Conservation (phyloP, 2,329 filamentous ascomycete genomes). For the Pseudogymnoascus sp. region DNA sequence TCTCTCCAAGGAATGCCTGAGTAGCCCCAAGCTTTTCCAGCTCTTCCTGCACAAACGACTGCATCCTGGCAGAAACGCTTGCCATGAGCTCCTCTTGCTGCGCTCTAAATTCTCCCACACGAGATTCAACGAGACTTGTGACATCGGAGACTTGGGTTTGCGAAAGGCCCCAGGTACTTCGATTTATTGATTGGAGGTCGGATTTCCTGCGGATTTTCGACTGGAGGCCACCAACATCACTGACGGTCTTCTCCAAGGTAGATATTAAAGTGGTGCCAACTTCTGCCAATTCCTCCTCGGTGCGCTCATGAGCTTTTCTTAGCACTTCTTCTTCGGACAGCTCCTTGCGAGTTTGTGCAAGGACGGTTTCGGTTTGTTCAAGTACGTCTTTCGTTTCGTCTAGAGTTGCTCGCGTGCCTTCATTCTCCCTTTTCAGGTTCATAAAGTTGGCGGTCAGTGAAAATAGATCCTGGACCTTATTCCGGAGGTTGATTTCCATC, state of each 20-base stretch:
- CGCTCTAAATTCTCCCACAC: constrained; percentile 62
- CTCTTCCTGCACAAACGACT: constrained; percentile 67
- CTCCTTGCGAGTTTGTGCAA: constrained; percentile 66
- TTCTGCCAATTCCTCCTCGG: constrained; percentile 66
- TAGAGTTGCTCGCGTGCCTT: constrained; percentile 61
- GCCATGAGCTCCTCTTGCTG: constrained; percentile 66
- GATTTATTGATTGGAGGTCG: constrained; percentile 72
- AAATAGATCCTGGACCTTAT: constrained; percentile 91
- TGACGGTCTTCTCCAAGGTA: constrained; percentile 68
- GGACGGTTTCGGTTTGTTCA: constrained; percentile 78
- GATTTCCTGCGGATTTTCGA: constrained; percentile 82
- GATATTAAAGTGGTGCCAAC: constrained; percentile 70
- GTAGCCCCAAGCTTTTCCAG: constrained; percentile 62
- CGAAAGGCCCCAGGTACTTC: constrained; percentile 68
- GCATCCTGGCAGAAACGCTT: constrained; percentile 62
- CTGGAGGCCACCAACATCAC: constrained; percentile 72
- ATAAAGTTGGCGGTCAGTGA: constrained; percentile 80
- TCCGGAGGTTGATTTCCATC: constrained; percentile 80
- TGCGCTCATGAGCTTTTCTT: constrained; percentile 76
- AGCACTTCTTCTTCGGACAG: constrained; percentile 73
- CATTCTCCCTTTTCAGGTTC: constrained; percentile 81
- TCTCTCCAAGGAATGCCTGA: constrained; percentile 61
- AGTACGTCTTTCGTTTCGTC: constrained; percentile 75
- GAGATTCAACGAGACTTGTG: constrained; percentile 66
- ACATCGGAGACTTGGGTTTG: constrained; percentile 68